These are phyloP conservation scores for Melastoma malabathricum DNA, from an alignment of 345 rosid genomes.

Conservation along the genomic window DNA sequence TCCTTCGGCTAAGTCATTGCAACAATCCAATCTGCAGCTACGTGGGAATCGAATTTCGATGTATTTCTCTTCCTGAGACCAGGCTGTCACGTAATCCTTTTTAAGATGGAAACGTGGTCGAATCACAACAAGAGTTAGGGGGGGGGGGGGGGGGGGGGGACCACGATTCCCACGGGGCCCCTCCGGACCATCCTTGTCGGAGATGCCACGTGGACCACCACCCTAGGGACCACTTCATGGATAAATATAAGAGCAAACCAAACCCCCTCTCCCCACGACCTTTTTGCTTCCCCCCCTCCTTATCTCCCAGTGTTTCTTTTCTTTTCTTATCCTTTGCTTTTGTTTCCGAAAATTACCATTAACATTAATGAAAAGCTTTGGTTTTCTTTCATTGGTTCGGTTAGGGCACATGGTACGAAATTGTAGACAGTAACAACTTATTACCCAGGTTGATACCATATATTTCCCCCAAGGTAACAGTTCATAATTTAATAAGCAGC, in stretches of 20 bases:
- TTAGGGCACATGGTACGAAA: conserved; percentile 1
- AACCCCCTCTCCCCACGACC: neutral
- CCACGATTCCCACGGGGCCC: conserved; percentile 38
- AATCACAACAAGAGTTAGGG: no score
- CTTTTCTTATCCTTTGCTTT: neutral
- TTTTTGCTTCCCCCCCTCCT: neutral
- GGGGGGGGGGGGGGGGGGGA: no score
- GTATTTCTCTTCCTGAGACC: no score
- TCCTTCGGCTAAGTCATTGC: no score
- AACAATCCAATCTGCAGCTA: no score
- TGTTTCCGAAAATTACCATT: neutral
- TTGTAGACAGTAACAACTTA: no score
- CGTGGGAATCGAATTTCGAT: no score
- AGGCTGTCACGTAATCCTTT: no score
- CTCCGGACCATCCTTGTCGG: conserved; percentile 34
- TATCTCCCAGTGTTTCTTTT: neutral
- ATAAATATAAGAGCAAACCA: neutral
- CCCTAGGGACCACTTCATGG: conserved; percentile 23
- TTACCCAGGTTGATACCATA: no score
- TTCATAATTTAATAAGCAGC: no score
- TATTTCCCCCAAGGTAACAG: no score
- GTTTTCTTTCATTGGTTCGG: conserved; percentile 1
- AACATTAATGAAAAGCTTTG: neutral
- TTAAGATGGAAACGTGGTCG: no score
- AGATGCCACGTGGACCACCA: conserved; percentile 29